Conservation (phyloP, 305 asterid genomes). For the Ajuga reptans region DNA sequence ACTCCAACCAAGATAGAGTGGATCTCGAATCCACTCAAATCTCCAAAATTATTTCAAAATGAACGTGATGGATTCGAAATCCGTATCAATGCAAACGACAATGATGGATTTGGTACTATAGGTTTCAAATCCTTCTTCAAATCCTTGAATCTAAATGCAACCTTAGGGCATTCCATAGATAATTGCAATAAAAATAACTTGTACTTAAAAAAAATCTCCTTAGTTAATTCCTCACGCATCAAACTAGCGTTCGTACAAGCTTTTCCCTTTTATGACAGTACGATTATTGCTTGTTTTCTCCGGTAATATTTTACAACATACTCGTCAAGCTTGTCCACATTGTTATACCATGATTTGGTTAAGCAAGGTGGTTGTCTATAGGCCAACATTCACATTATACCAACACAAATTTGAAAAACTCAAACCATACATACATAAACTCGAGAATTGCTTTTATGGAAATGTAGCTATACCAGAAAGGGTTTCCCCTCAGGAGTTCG, state of each 20-base stretch:
- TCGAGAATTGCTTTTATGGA: neutral
- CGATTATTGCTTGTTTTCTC: neutral
- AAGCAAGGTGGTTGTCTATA: neutral
- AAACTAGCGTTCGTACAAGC: neutral
- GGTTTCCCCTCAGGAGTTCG: conserved; percentile 87
- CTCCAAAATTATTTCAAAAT: no score
- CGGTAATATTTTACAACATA: neutral
- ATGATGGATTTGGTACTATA: no score
- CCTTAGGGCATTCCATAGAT: neutral
- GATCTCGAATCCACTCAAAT: no score
- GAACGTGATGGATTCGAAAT: no score
- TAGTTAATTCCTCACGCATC: neutral
- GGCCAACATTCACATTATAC: neutral
- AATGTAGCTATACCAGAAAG: conserved; percentile 42
- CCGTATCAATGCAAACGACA: no score
- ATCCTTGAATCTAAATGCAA: no score
- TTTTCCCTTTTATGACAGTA: neutral
- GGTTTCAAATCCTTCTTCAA: no score
- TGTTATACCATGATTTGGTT: neutral
- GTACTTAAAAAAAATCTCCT: neutral
- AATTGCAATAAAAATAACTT: neutral
- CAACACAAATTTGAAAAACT: neutral
- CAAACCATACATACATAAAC: neutral
- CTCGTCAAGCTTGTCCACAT: neutral
- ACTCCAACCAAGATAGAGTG: no score